These are phyloP conservation scores for Plasmodiophora brassicae DNA, from an alignment of 208 protist genomes.

Conservation along the genomic window DNA sequence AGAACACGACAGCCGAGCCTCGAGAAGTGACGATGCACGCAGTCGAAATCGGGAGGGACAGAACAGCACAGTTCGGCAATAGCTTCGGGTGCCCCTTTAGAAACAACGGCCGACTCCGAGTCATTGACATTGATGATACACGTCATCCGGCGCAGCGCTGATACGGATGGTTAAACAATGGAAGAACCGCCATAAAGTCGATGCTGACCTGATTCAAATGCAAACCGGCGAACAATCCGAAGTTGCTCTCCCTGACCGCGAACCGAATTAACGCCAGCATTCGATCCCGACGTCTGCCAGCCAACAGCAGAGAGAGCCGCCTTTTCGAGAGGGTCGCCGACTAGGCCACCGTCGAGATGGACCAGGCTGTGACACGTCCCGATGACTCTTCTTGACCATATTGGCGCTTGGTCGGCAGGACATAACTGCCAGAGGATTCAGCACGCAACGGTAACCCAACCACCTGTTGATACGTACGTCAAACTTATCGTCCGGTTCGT, in stretches of 20 bases:
- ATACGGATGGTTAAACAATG: neutral
- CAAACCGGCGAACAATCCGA: neutral
- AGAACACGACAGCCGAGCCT: slow-evolving; percentile 40
- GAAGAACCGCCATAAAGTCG: neutral
- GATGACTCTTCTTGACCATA: no score
- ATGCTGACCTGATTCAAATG: neutral
- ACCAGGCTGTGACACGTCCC: slow-evolving; percentile 13
- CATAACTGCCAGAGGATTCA: no score
- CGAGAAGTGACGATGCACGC: slow-evolving; percentile 33
- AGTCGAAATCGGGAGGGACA: slow-evolving; percentile 33
- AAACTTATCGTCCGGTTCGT: no score
- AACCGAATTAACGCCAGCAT: no score
- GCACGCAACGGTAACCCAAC: no score
- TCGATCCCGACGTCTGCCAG: no score
- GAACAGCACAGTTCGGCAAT: neutral
- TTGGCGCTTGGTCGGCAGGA: no score
- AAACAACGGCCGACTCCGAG: neutral
- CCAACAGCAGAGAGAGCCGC: slow-evolving; percentile 2
- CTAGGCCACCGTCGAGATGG: neutral
- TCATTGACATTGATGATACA: neutral
- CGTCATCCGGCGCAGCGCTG: slow-evolving; percentile 34
- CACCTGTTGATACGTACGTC: no score
- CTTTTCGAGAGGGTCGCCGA: slow-evolving; percentile 37
- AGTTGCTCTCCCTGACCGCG: no score
- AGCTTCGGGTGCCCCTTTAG: slow-evolving; percentile 47